phyloP scores from a whole-genome alignment of 1,284 basidiomycete species.

The Ustilago shanxiensis region DNA sequence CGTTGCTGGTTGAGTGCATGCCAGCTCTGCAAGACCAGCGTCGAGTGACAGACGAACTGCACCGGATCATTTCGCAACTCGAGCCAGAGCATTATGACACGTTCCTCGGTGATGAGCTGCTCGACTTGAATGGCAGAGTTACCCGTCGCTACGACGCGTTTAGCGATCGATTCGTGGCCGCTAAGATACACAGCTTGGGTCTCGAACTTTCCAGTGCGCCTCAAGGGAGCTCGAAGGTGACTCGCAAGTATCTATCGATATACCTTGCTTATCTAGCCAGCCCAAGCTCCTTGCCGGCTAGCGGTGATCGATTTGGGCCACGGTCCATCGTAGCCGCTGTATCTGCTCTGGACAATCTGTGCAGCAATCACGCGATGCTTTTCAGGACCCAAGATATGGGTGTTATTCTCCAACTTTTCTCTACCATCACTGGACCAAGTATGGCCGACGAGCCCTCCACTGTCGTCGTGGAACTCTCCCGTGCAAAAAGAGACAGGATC shows the following conservation, averaged over 20 bases:
- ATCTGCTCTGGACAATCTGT: conserved; percentile 30
- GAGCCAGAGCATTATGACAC: conserved; percentile 16
- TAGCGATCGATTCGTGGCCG: too few relatives aligned
- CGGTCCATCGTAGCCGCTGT: conserved; percentile 19
- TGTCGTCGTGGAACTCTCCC: neutral
- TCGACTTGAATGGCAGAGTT: neutral
- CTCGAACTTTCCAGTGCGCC: conserved; percentile 44
- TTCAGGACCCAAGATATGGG: conserved; percentile 36
- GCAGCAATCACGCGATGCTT: conserved; percentile 44
- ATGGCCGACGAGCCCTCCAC: conserved; percentile 14
- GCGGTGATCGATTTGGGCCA: neutral
- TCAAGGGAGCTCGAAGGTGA: conserved; percentile 42
- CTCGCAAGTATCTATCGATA: conserved; percentile 34
- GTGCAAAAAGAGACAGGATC: neutral
- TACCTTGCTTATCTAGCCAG: conserved; percentile 26
- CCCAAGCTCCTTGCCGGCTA: neutral
- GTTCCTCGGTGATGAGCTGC: conserved; percentile 12
- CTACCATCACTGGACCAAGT: conserved; percentile 29
- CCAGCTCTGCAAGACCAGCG: conserved; percentile 23
- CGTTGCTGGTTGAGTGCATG: conserved; percentile 17
- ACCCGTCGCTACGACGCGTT: too few relatives aligned
- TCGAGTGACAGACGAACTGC: conserved; percentile 16
- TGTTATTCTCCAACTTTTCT: conserved; percentile 28
- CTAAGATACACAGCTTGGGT: conserved; percentile 32
- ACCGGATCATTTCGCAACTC: conserved; percentile 30